These are phyloP conservation scores for Dichotomopilus funicola DNA, from an alignment of 2,329 filamentous ascomycete species.

Conservation along the genomic window DNA sequence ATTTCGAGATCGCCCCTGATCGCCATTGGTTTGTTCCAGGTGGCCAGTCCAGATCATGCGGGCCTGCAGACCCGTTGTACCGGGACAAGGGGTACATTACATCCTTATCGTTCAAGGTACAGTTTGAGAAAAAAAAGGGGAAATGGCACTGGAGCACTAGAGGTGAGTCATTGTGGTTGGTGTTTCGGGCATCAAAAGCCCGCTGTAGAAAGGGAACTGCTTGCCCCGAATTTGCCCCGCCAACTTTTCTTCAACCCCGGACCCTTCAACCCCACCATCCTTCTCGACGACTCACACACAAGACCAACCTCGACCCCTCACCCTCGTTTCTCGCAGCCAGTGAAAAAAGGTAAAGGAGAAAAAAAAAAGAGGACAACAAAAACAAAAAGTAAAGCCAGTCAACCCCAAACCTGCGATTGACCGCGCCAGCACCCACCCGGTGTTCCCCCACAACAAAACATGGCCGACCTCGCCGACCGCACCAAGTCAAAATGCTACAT, in stretches of 20 bases:
- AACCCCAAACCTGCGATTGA: slow-evolving; percentile 19
- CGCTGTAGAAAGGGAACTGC: not conserved
- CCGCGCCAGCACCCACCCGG: slow-evolving; percentile 2
- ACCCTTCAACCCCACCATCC: slow-evolving; percentile 13
- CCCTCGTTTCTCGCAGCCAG: not conserved
- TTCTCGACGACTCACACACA: too few relatives aligned
- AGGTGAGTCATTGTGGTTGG: slow-evolving; percentile 17
- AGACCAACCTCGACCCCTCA: not conserved
- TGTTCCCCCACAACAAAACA: slow-evolving; percentile 20
- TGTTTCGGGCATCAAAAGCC: slow-evolving; percentile 6
- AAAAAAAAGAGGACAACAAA: too few relatives aligned
- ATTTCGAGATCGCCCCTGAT: not conserved
- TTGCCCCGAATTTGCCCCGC: slow-evolving; percentile 16
- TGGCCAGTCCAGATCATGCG: not conserved
- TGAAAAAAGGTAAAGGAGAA: not conserved
- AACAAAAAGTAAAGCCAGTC: too few relatives aligned
- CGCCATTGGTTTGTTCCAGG: slow-evolving; percentile 3
- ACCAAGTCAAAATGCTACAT: slow-evolving; percentile 58
- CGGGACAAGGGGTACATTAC: not conserved
- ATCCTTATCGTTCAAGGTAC: slow-evolving; percentile 10
- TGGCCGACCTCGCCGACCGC: slow-evolving; percentile 46
- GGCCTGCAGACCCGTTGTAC: not conserved
- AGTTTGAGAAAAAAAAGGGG: not conserved
- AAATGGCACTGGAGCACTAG: too few relatives aligned
- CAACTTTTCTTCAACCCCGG: slow-evolving; percentile 12